A percentile compares a stretch with the other conserved stretches of the same genome.
Conservation (phyloP, 257 asterid genomes). For the Solanum chaucha region DNA sequence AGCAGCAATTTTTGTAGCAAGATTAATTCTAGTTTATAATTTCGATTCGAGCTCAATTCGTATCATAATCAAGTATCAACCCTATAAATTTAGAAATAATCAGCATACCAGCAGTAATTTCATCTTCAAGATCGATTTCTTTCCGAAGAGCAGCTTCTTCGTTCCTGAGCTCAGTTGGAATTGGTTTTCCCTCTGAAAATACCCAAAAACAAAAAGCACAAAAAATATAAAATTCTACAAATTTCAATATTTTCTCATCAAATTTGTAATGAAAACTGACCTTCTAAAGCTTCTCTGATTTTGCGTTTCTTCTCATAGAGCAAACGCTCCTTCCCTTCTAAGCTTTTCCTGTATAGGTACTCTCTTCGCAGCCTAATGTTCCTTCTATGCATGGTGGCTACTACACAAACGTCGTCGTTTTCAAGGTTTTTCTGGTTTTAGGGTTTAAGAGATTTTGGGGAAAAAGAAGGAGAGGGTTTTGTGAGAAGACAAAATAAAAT, state of each 20-base stretch:
- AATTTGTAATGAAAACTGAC: conserved; percentile 11
- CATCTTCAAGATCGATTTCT: conserved; percentile 93
- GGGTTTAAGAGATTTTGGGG: neutral
- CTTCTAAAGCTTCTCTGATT: conserved; percentile 72
- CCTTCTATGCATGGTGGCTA: conserved; percentile 62
- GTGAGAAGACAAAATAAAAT: neutral
- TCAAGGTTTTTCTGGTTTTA: neutral
- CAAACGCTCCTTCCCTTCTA: conserved; percentile 82
- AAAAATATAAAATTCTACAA: neutral
- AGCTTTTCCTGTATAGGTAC: conserved; percentile 77
- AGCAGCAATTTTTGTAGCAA: neutral
- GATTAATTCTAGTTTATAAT: neutral
- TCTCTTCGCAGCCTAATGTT: conserved; percentile 71
- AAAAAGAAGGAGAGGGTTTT: neutral
- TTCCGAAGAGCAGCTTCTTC: conserved; percentile 90
- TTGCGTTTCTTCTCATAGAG: conserved; percentile 84
- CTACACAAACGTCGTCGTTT: neutral
- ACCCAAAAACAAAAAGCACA: neutral
- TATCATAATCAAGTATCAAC: neutral
- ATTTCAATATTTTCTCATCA: too few relatives aligned
- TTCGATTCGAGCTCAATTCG: neutral
- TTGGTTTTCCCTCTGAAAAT: conserved; percentile 79
- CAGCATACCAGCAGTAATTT: conserved; percentile 56
- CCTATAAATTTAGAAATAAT: neutral
- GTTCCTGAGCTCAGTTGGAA: conserved; percentile 93